These are phyloP conservation scores for Lyophyllum atratum DNA, from an alignment of 768 basidiomycete genomes.

Conservation along the genomic window DNA sequence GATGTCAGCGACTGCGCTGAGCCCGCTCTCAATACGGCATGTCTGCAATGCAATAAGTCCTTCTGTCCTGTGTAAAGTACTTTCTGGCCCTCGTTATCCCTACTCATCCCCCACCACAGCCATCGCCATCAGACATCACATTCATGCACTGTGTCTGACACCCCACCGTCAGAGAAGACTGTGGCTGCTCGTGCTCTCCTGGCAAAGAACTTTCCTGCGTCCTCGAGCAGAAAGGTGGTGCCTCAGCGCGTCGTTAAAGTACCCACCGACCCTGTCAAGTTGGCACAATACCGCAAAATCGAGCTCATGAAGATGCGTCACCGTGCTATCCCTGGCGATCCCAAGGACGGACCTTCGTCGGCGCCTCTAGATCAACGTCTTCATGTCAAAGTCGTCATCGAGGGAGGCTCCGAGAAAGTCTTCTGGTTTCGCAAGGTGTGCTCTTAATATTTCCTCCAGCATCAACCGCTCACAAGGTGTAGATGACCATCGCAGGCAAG, in stretches of 20 bases:
- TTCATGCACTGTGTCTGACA: constrained; percentile 39
- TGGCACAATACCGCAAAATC: constrained; percentile 55
- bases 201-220: constrained; percentile 48
- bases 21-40: constrained; percentile 49
- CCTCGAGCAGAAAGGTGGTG: constrained; percentile 20
- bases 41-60: constrained; percentile 51
- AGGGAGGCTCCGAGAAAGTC: constrained; percentile 37
- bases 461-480: constrained; percentile 3
- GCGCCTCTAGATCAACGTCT: constrained; percentile 58
- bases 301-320: constrained; percentile 78
- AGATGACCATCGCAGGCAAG: constrained; percentile 61
- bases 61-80: constrained; percentile 63
- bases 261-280: constrained; percentile 53
- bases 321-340: constrained; percentile 62
- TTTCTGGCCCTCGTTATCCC: constrained; percentile 8
- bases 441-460: background rate
- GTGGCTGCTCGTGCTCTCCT: constrained; percentile 54
- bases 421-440: constrained; percentile 78
- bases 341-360: constrained; percentile 49
- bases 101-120: constrained; percentile 34
- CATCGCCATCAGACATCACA: constrained; percentile 72
- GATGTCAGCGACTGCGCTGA: constrained; percentile 52
- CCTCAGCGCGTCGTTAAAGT: constrained; percentile 29
- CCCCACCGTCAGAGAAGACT: constrained; percentile 34
- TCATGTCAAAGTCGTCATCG: constrained; percentile 48